Conservation (phyloP, 768 basidiomycete genomes). For the Dioszegia crocea region DNA sequence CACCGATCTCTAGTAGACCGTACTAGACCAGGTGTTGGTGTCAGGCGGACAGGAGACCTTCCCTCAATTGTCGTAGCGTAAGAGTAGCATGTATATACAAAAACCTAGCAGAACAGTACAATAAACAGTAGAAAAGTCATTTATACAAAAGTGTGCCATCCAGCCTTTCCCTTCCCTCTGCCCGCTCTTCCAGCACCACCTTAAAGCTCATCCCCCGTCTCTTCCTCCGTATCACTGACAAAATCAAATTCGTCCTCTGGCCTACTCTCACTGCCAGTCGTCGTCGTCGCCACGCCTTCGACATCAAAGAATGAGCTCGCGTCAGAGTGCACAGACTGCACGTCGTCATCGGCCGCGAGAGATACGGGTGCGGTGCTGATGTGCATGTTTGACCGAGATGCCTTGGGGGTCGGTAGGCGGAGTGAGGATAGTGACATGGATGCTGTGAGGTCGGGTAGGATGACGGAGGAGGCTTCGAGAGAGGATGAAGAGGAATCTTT, state of each 20-base stretch:
- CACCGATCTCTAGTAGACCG: too few relatives aligned
- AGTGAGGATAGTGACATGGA: neutral
- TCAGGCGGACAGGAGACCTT: too few relatives aligned
- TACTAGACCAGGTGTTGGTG: too few relatives aligned
- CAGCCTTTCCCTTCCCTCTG: neutral
- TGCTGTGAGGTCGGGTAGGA: constrained; percentile 31
- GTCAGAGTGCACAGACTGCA: constrained; percentile 7
- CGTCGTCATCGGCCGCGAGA: constrained; percentile 8
- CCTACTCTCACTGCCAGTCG: constrained; percentile 12
- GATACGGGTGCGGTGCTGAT: too few relatives aligned
- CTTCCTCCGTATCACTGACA: constrained; percentile 22
- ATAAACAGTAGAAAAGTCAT: neutral
- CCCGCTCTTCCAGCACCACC: too few relatives aligned
- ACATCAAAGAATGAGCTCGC: constrained; percentile 31
- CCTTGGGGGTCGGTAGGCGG: constrained; percentile 4
- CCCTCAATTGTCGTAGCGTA: too few relatives aligned
- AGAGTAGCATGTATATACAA: too few relatives aligned
- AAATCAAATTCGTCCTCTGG: constrained; percentile 32
- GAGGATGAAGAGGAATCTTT: constrained; percentile 12
- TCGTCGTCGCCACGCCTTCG: constrained; percentile 50
- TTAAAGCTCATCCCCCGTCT: constrained; percentile 24
- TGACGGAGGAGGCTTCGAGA: constrained; percentile 34
- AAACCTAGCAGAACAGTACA: too few relatives aligned
- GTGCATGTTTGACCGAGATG: constrained; percentile 3
- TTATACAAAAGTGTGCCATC: neutral